phyloP scores from a whole-genome alignment of 2,329 filamentous ascomycete genomes.

The Trichophyton rubrum region DNA sequence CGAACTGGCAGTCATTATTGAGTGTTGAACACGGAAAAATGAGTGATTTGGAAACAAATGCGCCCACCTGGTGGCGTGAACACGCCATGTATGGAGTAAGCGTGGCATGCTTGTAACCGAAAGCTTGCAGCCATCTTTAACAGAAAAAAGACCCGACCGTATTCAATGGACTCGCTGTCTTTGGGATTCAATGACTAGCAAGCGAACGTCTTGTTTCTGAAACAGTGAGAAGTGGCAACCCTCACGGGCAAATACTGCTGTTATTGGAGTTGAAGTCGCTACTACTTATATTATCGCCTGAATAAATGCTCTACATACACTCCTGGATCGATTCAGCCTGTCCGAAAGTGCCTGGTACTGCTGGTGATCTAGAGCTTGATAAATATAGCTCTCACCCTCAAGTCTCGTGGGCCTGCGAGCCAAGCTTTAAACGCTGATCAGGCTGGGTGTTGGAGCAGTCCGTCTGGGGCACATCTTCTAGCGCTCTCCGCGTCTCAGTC shows the following conservation, averaged over 20 bases:
- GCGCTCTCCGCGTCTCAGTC: neutral
- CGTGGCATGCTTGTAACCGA: neutral
- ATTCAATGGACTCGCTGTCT: neutral
- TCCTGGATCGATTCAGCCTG: neutral
- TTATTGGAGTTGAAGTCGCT: too few relatives aligned
- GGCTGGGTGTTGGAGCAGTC: neutral
- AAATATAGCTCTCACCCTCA: neutral
- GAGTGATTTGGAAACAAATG: neutral
- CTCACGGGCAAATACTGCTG: too few relatives aligned
- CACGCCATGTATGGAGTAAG: neutral
- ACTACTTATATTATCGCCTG: too few relatives aligned
- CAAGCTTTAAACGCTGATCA: neutral
- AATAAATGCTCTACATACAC: too few relatives aligned
- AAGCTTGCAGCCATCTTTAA: neutral
- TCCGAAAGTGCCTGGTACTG: neutral
- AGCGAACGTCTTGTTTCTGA: neutral
- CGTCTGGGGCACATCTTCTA: neutral
- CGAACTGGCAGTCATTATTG: neutral
- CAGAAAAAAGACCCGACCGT: neutral
- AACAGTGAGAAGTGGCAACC: neutral
- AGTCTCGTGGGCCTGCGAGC: neutral
- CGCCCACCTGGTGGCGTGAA: neutral
- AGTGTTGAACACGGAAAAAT: neutral
- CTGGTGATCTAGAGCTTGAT: neutral
- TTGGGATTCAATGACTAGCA: neutral